Evolutionary conservation across 768 basidiomycete genomes (phyloP), one percentile per base, ranked within the genome.

Genomic region (Tephrocybe rancida): DNA sequence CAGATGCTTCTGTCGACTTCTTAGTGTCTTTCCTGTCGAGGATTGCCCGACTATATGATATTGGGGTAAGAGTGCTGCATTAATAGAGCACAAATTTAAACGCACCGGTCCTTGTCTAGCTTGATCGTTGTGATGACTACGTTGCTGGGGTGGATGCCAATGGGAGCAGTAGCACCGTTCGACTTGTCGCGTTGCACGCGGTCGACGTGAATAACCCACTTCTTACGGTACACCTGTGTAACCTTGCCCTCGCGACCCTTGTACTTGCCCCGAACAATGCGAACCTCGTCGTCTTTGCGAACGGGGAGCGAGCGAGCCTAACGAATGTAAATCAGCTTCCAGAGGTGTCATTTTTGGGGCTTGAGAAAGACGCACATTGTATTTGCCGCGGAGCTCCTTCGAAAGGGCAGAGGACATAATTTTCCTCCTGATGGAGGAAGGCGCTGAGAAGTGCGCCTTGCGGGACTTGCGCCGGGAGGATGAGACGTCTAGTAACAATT

Each of bases 201-300:
- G 76, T 99, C 96, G 69, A 99, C 91, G 76, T 98, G 89, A 73
- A 99, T 90, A 50, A 98, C 92, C 91, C 92, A 98, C 75, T 96
- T 95, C 87, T 96, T 96, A 73, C 95, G 90, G 84, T 95, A 96
- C 60, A 98, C 95, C 76, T 95, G 89, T 55, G 92, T 92, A 58
- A 99, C 87, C 79, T 98, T 98, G 67, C 96, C 96, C 82, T 99
- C 96, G 69, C 95, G 86, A 47, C 97, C 96, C 83, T 97, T 97
- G 85, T 97, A 95, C 74, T 96, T 95, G 52, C 96, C 96, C 60
- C 96, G 85, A 56, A 98, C 92, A 65, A 99, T 94, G 68, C 89
- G 81, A 60, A 98, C 96, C 77, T 98, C 96, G 72, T 99, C 96
- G 65, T 98, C 96, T 74, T 98, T 98, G 69, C 97, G 90, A 67